Base-by-base conservation (phyloP, 176 grass and related monocot species). In the Cymbopogon citratus region DNA sequence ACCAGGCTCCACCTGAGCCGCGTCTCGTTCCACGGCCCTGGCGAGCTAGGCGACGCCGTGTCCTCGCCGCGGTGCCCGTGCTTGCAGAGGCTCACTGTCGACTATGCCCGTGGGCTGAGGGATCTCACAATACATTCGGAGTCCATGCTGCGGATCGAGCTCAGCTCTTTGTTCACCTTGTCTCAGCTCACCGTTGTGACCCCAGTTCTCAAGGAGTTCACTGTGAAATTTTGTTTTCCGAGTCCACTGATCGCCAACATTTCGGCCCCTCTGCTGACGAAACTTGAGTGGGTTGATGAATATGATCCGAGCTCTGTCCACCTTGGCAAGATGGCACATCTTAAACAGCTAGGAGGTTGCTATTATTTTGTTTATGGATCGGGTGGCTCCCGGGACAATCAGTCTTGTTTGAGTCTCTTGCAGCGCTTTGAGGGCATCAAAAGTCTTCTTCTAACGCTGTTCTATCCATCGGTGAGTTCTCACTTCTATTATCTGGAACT, bases 261-360 rank as follows among this genome's bases (percentile, higher is more conserved):
- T 27, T 71, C 74, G 12, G 74, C 74, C 0, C 83, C 12, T 26
- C 27, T 62, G 74, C 74, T 85, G 5, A 12, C 33, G 2, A 18
- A 7, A 5, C 51, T 85, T 39, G 19, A 1, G 0, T 67, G 74
- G 83, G 9, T 0, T 1, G 65, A 78, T 77, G 27, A 19, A 23
- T 62, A 48, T 78, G 65, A 85, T 71, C 74, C 65, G 23, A 62
- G 27, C 52, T 62, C 51, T 0, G 74, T 78, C 65, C 26, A 62
- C 7, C 28, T 85, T 62, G 65, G 36, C 7, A 16, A 40, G 21
- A 41, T 62, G 52, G 74, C 1, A 76, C 35, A 48, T 62, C 27
- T 78, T 10, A 9, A 28, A 27, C 60, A 19, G 13, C 51, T 85
- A 54, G 15, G n/a, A 3, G 0, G 7, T 9, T 5, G 1, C 31